These are phyloP conservation scores for Colletotrichum truncatum DNA, from an alignment of 2,329 filamentous ascomycete genomes.

Conservation along the genomic window DNA sequence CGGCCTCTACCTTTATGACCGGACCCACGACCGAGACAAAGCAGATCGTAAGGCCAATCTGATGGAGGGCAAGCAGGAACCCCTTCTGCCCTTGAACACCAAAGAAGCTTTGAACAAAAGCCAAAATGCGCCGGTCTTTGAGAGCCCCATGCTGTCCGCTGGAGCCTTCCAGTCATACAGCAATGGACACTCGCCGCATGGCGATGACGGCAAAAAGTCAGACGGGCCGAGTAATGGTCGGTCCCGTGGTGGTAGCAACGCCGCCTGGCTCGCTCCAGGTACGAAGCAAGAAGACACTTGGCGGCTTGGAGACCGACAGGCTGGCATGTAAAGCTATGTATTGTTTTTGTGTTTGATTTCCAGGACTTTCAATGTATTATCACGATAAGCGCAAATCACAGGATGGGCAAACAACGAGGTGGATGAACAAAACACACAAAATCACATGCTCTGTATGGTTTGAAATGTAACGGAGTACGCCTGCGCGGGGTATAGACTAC, in stretches of 20 bases:
- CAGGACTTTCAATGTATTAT: conserved; percentile 19
- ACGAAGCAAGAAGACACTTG: conserved; percentile 90
- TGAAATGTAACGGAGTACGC: background rate
- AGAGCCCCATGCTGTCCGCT: conserved; percentile 43
- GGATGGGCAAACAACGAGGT: background rate
- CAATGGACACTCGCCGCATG: conserved; percentile 52
- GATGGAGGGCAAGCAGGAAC: conserved; percentile 60
- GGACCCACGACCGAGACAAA: conserved; percentile 87
- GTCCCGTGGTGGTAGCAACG: conserved; percentile 55
- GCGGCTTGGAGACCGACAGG: conserved; percentile 53
- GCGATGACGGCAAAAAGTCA: conserved; percentile 65
- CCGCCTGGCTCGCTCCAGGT: conserved; percentile 78
- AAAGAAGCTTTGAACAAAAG: conserved; percentile 45
- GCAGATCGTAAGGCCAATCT: conserved; percentile 83
- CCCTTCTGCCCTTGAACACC: conserved; percentile 74
- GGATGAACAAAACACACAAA: conserved; percentile 7
- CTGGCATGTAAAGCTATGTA: conserved; percentile 33
- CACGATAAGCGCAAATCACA: conserved; percentile 6
- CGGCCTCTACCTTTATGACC: conserved; percentile 94
- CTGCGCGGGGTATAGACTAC: background rate
- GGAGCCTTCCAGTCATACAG: conserved; percentile 45
- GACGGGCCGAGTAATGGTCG: conserved; percentile 55
- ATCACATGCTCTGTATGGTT: background rate
- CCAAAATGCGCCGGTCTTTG: conserved; percentile 45
- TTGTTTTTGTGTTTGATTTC: background rate